Base-by-base conservation (phyloP, 129 eudicot genomes). In the Flaveria trinervia region DNA sequence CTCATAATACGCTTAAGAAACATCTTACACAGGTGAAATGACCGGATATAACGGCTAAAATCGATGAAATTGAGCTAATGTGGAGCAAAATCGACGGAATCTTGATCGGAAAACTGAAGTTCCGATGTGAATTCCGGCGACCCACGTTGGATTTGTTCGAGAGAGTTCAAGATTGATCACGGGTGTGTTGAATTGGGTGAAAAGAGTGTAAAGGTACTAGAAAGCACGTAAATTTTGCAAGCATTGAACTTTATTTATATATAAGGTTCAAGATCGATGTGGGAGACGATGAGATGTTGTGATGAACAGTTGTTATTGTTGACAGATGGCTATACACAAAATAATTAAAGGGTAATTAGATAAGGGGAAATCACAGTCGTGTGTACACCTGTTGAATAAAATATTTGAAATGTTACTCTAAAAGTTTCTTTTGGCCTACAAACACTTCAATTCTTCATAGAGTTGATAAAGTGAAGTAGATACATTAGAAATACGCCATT, bases 171-270 rank as follows among this genome's bases (percentile, higher is more conserved):
- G 59, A 61, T 26, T 25, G 11, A 16, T 51, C 20, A 51, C 45
- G 30, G 7, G 46, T 5, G 20, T 48, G 46, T 22, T 67, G 68
- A 77, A n/a, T 68, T 22, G 70, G 59, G 23, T 57, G 12, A 9
- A 56, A 33, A 20, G 77, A 39, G 20, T 49, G 71, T 59, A 15
- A 67, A 72, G 28, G 77, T 48, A 50, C 60, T 62, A 77, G 78
- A 71, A 65, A 71, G 72, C 73, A 79, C 57, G 83, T 51, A 64
- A 70, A 36, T 43, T 36, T 45, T 45, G 50, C 13, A 45, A 62
- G 45, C 43, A 62, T 59, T 61, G 26, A 49, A 71, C 52, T 46
- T 43, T 78, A 59, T 70, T 49, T 74, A 75, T 62, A 75, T 65
- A 68, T 51, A 51, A 5, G 79, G 70, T 62, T 75, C 6, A 15